Base-by-base conservation (phyloP, 352 stramenopile genomes). In the Phytopythium vexans region DNA sequence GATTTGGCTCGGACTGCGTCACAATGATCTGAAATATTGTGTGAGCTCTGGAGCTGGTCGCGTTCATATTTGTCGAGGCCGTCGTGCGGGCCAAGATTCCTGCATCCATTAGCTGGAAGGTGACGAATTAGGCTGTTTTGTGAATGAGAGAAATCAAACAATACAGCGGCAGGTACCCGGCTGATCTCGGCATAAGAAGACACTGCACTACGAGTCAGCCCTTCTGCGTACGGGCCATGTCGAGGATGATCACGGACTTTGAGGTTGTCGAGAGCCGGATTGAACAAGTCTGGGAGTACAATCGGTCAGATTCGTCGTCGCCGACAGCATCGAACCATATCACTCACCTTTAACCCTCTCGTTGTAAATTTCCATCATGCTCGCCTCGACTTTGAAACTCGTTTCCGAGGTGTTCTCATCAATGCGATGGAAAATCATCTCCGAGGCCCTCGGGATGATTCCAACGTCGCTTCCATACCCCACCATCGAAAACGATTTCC, bases 341-440 rank as follows among this genome's bases (percentile, higher is more conserved):
- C 34, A 14, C 36, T 27, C 37, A 86, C 81, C 81, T 89, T 91
- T 92, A 4, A 94, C 85, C 5, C 80, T 80, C 48, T 95, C 86
- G 44, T 94, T 95, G 67, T 95, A 95, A 49, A 95, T 93, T 44
- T 95, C 86, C 76, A 95, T 87, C 86, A 95, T 95, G 40, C 80
- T 92, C 14, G 85, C 84, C 58, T 95, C 84, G 5, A 95, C 86
- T 60, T 93, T 88, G 52, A 92, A 90, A 27, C 69, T 87, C n/a
- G 86, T 54, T 7, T 61, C 67, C 0, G 57, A 64, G 0, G 54
- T 64, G 14, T 67, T 89, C 9, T 44, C 63, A 16, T 80, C 65
- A 27, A 95, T 94, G 12, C 84, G 78, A 38, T 89, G 56, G 42
- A 95, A 95, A 49, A 95, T 94, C 38, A 93, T 80, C 52, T 86